Percentiles rank a stretch among this genome's conserved stretches.
Conservation (phyloP, 352 stramenopile genomes). For the Globisporangium ultimum region DNA sequence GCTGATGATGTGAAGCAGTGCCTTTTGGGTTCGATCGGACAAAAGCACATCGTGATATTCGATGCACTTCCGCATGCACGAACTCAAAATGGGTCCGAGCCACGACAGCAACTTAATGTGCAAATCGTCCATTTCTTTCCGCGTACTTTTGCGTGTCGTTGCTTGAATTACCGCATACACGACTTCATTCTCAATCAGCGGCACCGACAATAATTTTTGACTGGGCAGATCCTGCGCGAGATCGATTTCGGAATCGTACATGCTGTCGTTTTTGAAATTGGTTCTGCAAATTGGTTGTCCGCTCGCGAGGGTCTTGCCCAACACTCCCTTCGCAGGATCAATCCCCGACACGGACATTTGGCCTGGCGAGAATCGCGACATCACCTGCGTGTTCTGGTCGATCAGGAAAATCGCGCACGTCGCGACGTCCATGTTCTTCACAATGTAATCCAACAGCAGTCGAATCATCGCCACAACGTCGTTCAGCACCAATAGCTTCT, state of each 20-base stretch:
- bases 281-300: constrained; percentile 26
- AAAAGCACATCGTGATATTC: constrained; percentile 83
- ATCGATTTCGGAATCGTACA: constrained; percentile 70
- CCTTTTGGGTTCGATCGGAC: constrained; percentile 80
- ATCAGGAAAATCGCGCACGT: constrained; percentile 68
- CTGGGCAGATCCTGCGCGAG: constrained; percentile 47
- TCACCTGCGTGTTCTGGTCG: constrained; percentile 67
- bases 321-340: constrained; percentile 41
- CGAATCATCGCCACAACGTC: constrained; percentile 78
- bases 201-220: constrained; percentile 73
- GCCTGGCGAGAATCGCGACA: constrained; percentile 66
- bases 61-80: constrained; percentile 84
- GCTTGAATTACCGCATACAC: constrained; percentile 79
- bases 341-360: constrained; percentile 50
- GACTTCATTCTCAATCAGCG: constrained; percentile 64
- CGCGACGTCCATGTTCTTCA: constrained; percentile 44
- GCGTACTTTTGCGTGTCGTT: constrained; percentile 35
- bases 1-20: constrained; percentile 82
- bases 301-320: constrained; percentile 40
- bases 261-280: constrained; percentile 42
- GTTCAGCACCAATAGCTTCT: constrained; percentile 60
- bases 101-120: constrained; percentile 77
- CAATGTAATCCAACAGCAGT: constrained; percentile 61
- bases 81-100: constrained; percentile 76
- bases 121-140: constrained; percentile 49